Evolutionary conservation across 306 rosid genomes (phyloP), one percentile per base, ranked within the genome.

Genomic region (Delonix regia): DNA sequence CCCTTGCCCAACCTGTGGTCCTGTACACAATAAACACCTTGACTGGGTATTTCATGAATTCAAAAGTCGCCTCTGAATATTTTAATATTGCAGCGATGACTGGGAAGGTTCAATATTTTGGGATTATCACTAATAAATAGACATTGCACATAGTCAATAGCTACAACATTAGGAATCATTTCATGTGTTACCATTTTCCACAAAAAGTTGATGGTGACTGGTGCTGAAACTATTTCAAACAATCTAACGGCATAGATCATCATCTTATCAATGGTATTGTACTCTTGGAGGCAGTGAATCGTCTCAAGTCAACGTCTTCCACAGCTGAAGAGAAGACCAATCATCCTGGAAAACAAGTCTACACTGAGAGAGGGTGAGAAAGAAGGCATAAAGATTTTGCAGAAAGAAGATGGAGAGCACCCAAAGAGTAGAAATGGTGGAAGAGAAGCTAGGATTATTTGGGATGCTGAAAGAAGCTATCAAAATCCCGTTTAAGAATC

Each of bases 341-440:
- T 64, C 18, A 9, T 64, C 47, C 47, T n/a, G 10, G 27, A 45
- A 45, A 45, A 22, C 36, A 45, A 14, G 14, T 52, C 39, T 13
- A 18, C 10, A 28, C 41, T 21, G 10, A 42, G 34, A 56, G 55
- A 27, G 69, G 25, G 71, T 10, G 18, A 28, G 41, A 28, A 60
- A 27, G 57, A 66, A 52, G 16, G 3, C 45, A 3, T 38, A 1
- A 12, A 51, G 36, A 28, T n/a, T 47, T 56, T 19, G 64, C 41
- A 66, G 25, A 5, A 56, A 71, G 52, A 71, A 76, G 68, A 77
- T 79, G 77, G 71, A 78, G 77, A 36, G 47, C 45, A n/a, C 13
- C 7, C 69, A 69, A 57, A 44, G 38, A 28, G 13, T 4, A 33
- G 3, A 24, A 52, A 13, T 13, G 0, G 7, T 30, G 51, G 51